Evolutionary conservation across 768 basidiomycete genomes (phyloP), one percentile per base, ranked within the genome.

Genomic region (Tricholoma saponaceum): DNA sequence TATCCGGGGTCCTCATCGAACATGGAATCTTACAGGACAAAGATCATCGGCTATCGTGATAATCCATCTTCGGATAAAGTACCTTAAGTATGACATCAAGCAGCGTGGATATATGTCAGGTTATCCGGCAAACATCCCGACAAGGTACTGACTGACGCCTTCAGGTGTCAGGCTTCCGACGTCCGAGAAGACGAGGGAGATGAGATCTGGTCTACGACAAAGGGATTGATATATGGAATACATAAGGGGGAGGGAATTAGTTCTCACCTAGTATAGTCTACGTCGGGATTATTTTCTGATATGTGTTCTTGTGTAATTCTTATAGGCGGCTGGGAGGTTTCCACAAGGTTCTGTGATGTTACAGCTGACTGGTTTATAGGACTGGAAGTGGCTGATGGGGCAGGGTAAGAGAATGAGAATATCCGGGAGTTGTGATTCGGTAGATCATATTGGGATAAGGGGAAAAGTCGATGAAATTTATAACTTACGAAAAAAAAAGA

Each of bases 381-480:
- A 56, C 46, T 59, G 55, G 65, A 62, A 60, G 65, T 62, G 49
- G 67, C 66, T 58, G 69, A 56, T 58, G 60, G 63, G 60, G 63
- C 64, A 52, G 72, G 69, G 66, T 55, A 77, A 69, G 87, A 80
- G 75, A 92, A 86, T 55, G 89, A 83, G 63, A 92, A 80, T 63
- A 92, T 83, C 68, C 78, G 79, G 58, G 88, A 76, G 72, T 87
- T 87, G 71, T 92, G 83, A 58, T 86, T 90, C 41, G 92, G 92
- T 39, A 95, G 80, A 78, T 95, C 90, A 69, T 91, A 89, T 67
- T 92, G 90, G 62, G 91, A 92, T 74, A 94, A 75, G 58, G 95
- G 95, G 76, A 97, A 98, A 65, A 95, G 79, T 61, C 96, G 89
- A 70, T 96, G 91, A 72, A 98, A 98, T 77, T 98, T 98, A 82